Evolutionary conservation across 306 rosid genomes (phyloP).

Genomic region (Malus fusca): DNA sequence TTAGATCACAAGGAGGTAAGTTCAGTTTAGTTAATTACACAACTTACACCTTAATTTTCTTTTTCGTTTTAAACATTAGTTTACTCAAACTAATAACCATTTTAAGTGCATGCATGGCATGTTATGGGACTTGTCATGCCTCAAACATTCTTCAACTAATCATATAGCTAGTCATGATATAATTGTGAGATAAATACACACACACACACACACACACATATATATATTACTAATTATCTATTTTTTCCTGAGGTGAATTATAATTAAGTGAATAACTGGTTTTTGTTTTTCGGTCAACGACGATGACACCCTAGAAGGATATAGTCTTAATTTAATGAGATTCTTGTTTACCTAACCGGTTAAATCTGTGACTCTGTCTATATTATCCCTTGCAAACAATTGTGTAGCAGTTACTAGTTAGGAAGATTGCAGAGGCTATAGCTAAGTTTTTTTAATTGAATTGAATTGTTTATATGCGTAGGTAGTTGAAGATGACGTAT

Average conservation of each 20-base stretch:
- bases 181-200: too few relatives aligned
- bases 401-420: not conserved
- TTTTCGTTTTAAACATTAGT: not conserved
- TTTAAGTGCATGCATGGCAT: not conserved
- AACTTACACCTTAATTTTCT: not conserved
- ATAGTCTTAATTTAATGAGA: not conserved
- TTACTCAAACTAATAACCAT: not conserved
- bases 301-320: not conserved
- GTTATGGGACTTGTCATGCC: not conserved
- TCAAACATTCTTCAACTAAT: not conserved
- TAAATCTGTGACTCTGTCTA: not conserved
- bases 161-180: not conserved
- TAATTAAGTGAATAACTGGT: too few relatives aligned
- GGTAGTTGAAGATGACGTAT: conserved; percentile 59
- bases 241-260: too few relatives aligned
- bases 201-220: too few relatives aligned
- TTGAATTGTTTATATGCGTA: conserved; percentile 2
- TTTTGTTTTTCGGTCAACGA: not conserved
- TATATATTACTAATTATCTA: too few relatives aligned
- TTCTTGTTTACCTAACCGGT: not conserved
- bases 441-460: not conserved
- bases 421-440: not conserved
- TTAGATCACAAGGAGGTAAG: conserved; percentile 91
- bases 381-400: not conserved
- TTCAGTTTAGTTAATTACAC: not conserved